These are phyloP conservation scores for Starmera caribaea DNA, from an alignment of 805 yeast species.

Conservation along the genomic window DNA sequence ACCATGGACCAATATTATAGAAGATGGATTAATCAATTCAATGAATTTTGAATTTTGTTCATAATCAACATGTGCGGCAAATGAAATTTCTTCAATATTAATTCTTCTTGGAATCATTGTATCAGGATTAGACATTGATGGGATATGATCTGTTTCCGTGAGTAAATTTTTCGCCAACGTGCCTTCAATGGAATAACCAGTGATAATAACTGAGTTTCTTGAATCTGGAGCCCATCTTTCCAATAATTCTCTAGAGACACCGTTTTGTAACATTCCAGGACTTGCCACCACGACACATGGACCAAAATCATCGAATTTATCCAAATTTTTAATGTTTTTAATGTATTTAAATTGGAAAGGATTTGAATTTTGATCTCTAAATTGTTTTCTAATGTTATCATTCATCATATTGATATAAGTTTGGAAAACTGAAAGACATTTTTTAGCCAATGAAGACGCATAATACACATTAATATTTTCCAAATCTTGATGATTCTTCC, in stretches of 20 bases:
- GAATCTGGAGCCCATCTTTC: slow-evolving; percentile 98
- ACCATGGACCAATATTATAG: slow-evolving; percentile 91
- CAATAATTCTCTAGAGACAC: slow-evolving; percentile 80
- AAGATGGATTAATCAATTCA: slow-evolving; percentile 74
- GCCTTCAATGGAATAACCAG: slow-evolving; percentile 98
- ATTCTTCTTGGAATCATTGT: slow-evolving; percentile 78
- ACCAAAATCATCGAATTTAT: slow-evolving; percentile 83
- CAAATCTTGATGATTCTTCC: slow-evolving; percentile 78
- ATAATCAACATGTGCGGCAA: slow-evolving; percentile 99
- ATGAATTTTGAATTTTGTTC: slow-evolving; percentile 89
- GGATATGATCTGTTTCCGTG: slow-evolving; percentile 86
- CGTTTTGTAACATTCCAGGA: slow-evolving; percentile 98
- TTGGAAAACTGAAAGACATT: slow-evolving; percentile 96
- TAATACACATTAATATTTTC: slow-evolving; percentile 78
- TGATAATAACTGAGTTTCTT: slow-evolving; percentile 74
- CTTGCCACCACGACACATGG: slow-evolving; percentile 95
- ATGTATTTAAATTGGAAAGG: slow-evolving; percentile 89
- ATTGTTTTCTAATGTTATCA: slow-evolving; percentile 69
- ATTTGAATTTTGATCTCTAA: slow-evolving; percentile 69
- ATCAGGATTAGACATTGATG: slow-evolving; percentile 74
- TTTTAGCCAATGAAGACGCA: slow-evolving; percentile 88
- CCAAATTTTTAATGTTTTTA: slow-evolving; percentile 69
- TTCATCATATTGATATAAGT: slow-evolving; percentile 97
- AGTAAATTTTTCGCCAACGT: slow-evolving; percentile 89
- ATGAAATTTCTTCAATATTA: slow-evolving; percentile 85